Base-by-base conservation (phyloP, 2,329 filamentous ascomycete genomes). In the Fusarium nelsonii region DNA sequence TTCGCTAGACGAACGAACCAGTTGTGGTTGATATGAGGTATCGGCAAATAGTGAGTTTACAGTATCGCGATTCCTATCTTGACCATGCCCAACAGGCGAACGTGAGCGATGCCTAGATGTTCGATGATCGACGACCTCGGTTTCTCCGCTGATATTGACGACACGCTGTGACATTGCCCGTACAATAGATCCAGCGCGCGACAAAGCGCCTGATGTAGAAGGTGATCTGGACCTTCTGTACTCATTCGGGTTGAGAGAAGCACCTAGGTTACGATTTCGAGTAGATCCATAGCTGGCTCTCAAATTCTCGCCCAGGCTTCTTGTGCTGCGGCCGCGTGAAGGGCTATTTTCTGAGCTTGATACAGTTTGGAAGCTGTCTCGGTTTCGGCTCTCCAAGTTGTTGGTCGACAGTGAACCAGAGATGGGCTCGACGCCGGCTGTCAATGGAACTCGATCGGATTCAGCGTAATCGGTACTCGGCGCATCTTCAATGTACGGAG, bases 111-210 rank as follows among this genome's bases (percentile, higher is more conserved):
- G 82, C 48, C 88, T 85, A 41, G 88, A 85, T 26, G 90, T 85
- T 52, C 88, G 89, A 66, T 91, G 89, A 77, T 97, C 93, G 16
- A 94, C 84, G 20, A 92, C 82, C 73, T 97, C 93, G 6, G 91
- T 91, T 75, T 98, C 96, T 76, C 97, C 97, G 80, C 94, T 97
- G 73, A 99, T 88, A 76, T 98, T 98, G 75, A 99, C 96, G 58
- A 99, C 94, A 83, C 96, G 93, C 81, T 97, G 94, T 33, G 97
- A 98, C 89, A 99, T 97, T 65, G 89, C 89, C 69, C 91, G 88
- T 79, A 94, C 88, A 73, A 94, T 92, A 10, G 91, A 92, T 44
- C 91, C 88, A 64, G 92, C 91, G 71, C 89, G 85, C 26, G 86
- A 87, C 53, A 94, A 78, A 18, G 91, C 90, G 28, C 87, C 87